Evolutionary conservation across 2,329 filamentous ascomycete species (phyloP), one percentile per base, ranked within the genome.

Genomic region (Amphichorda felina): DNA sequence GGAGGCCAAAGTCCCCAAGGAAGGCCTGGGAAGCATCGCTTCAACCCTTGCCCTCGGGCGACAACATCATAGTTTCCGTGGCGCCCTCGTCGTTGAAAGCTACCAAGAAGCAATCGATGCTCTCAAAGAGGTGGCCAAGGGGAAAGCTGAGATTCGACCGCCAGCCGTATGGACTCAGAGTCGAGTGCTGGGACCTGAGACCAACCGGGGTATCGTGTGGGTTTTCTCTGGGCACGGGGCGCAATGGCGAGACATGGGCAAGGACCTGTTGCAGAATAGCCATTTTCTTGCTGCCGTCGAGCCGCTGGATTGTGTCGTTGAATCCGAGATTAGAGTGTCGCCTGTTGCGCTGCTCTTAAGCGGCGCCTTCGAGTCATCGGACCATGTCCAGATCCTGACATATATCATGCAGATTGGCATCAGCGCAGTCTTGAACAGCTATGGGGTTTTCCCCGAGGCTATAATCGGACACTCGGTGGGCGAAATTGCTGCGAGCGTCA

Each of bases 391-490:
- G 30, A 30, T 41, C 10, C 13, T 36, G 13, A 41, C 39, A 7
- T 41, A 34, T 22, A 27, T 30, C 21, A 36, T 41, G 24, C 39
- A 41, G 14, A 32, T 39, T 22, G 39, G 34, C 8, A 6, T 36
- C 3, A 37, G 25, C 15, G 19, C 28, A 10, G 27, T 41, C 6
- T 30, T 41, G 8, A 24, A 32, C 10, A 9, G 13, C 16, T 11
- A 37, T 4, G 37, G 36, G 6, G 13, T 36, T 9, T 15, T 14
- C 18, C 39, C 39, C 6, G n/a, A 29, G 10, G 40, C 40, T 11
- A 29, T 41, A 10, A 27, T 41, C 16, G 40, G 40, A 7, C 40
- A 41, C 33, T 40, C 38, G 2, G 25, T 41, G n/a, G 40, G 40
- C 11, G 40, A 41, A 27, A 39, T 40, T 26, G 33, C 38, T 7